Evolutionary conservation across 1,284 basidiomycete genomes (phyloP).

Genomic region (Trametes polyzona): DNA sequence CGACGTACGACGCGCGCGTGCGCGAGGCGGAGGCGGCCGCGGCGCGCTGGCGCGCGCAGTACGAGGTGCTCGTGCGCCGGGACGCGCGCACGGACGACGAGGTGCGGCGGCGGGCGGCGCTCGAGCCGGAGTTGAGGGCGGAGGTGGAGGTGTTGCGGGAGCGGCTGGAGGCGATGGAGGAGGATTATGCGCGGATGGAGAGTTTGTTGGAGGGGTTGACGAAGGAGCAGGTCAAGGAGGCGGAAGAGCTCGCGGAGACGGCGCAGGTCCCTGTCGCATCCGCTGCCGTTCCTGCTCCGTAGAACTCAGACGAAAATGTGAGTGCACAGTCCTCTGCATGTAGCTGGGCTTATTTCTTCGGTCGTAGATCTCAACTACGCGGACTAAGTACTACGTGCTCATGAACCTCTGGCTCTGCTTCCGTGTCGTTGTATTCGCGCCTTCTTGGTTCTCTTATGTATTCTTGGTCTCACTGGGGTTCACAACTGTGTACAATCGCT

Average conservation of each 20-base stretch:
- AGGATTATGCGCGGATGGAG: slow-evolving; percentile 31
- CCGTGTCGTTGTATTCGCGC: too few relatives aligned
- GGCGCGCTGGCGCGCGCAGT: slow-evolving; percentile 46
- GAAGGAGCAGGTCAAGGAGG: slow-evolving; percentile 27
- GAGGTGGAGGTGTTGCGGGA: slow-evolving; percentile 33
- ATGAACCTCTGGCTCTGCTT: too few relatives aligned
- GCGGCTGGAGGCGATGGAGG: slow-evolving; percentile 25
- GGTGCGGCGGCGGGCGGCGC: slow-evolving; percentile 57
- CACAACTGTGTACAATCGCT: too few relatives aligned
- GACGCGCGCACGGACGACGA: slow-evolving; percentile 62
- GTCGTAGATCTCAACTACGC: too few relatives aligned
- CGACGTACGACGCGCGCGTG: slow-evolving; percentile 48
- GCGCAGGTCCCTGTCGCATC: not conserved
- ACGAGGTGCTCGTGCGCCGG: slow-evolving; percentile 54
- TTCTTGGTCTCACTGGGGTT: too few relatives aligned
- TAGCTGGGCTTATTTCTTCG: not conserved
- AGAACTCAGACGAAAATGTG: not conserved
- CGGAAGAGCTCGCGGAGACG: slow-evolving; percentile 10
- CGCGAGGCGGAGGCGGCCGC: slow-evolving; percentile 52
- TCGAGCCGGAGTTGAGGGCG: slow-evolving; percentile 43
- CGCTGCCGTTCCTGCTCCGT: not conserved
- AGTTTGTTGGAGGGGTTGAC: slow-evolving; percentile 25
- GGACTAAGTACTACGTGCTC: too few relatives aligned
- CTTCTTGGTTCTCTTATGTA: too few relatives aligned
- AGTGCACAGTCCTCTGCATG: not conserved